A percentile compares a stretch with the other conserved stretches of the same genome.
Evolutionary conservation across 2,329 filamentous ascomycete genomes (phyloP).

Genomic region (Fusarium bactridioides): DNA sequence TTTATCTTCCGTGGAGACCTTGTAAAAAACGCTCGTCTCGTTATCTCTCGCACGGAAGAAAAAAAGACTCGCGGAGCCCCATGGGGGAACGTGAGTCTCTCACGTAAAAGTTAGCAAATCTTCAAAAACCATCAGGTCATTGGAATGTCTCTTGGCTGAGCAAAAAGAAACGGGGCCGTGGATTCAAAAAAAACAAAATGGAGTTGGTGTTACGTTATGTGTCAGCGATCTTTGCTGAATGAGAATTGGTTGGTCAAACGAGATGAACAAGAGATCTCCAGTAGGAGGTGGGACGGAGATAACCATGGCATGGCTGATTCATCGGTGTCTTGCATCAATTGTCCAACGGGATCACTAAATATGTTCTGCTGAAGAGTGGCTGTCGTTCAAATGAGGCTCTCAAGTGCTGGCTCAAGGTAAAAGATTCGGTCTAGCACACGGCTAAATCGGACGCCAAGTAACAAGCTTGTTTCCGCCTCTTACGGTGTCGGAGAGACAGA

Average conservation of each 20-base stretch:
- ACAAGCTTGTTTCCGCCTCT: conserved; percentile 13
- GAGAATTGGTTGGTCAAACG: neutral
- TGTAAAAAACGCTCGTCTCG: neutral
- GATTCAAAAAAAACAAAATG: neutral
- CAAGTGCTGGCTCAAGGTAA: neutral
- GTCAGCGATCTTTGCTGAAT: conserved; percentile 30
- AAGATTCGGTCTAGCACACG: conserved; percentile 1
- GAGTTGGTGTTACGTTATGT: conserved; percentile 29
- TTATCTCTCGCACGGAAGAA: conserved; percentile 11
- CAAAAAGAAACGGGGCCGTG: conserved; percentile 1
- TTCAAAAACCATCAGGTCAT: conserved; percentile 28
- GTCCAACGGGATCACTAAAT: fast-evolving
- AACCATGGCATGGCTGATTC: neutral
- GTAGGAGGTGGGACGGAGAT: neutral
- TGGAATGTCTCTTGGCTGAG: conserved; percentile 5
- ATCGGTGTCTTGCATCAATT: neutral
- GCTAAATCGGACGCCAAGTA: conserved; percentile 11
- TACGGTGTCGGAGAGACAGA: neutral
- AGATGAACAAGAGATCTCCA: neutral
- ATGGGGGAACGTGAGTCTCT: conserved; percentile 28
- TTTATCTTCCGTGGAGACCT: conserved; percentile 12
- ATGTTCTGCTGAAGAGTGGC: neutral
- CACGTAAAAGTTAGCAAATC: conserved; percentile 38
- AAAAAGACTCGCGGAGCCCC: conserved; percentile 27
- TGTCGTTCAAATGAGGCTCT: conserved; percentile 19